phyloP scores from a whole-genome alignment of 2,329 filamentous ascomycete genomes.

The Alternaria conjuncta region DNA sequence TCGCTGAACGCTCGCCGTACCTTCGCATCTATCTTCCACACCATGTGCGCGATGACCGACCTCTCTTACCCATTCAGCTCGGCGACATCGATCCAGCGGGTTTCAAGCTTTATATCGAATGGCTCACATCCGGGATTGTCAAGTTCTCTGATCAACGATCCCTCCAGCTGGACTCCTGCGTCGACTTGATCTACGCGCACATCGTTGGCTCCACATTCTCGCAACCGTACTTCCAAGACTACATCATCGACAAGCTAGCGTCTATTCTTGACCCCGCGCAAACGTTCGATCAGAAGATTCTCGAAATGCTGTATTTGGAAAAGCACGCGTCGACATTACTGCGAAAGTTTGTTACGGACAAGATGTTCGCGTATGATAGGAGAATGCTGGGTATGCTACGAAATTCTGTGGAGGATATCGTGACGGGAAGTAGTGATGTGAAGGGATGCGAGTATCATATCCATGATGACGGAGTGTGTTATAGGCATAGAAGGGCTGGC shows the following conservation, averaged over 20 bases:
- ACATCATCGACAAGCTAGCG: conserved; percentile 14
- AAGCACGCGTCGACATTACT: neutral
- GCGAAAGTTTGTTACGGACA: conserved; percentile 9
- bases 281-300: conserved; percentile 6
- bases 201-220: conserved; percentile 17
- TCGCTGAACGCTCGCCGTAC: conserved; percentile 13
- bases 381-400: conserved; percentile 16
- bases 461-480: conserved; percentile 9
- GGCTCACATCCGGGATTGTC: conserved; percentile 5
- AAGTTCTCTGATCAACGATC: neutral
- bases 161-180: conserved; percentile 8
- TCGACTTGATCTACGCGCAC: conserved; percentile 25
- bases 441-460: conserved; percentile 16
- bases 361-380: conserved; percentile 17
- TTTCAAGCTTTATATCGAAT: conserved; percentile 21
- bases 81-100: conserved; percentile 14
- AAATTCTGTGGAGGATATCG: neutral
- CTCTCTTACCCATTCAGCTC: neutral
- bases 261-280: conserved; percentile 7
- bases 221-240: conserved; percentile 19
- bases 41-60: neutral
- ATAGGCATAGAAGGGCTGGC: neutral
- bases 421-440: neutral
- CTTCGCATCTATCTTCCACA: conserved; percentile 9
- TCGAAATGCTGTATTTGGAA: conserved; percentile 13